Evolutionary conservation across 78 protist species (phyloP), one percentile per base, ranked within the genome.

Genomic region (Polysphondylium violaceum): DNA sequence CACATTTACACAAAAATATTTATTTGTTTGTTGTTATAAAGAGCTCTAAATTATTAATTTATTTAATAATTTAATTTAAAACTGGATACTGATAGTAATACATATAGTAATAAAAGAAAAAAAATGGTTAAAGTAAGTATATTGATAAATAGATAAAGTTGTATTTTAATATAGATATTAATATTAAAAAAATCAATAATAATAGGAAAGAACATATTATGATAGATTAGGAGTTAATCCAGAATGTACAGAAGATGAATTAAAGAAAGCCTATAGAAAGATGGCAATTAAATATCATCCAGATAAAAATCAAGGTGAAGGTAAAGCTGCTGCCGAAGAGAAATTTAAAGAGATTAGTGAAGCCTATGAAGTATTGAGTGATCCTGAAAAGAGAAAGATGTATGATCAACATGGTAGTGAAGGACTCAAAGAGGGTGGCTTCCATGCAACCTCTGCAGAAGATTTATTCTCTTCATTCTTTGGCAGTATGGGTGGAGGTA

Each of bases 201-300:
- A 29, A 2, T 38, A 83, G 91, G 91, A 83, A 83, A 69, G 27
- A 69, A 67, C 43, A 43, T 83, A 47, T 69, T 83, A 83, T 69
- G 79, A 83, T 17, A 83, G 91, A 83, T 41, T 83, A 19, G 91
- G 91, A 12, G 79, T 83, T 9, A 56, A 47, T 21, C 79, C 91
- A 11, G 74, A 65, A 33, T 40, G 79, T 58, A 40, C 91, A 36
- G 56, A 40, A 27, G 91, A 83, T 23, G 74, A 83, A 47, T 29
- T 83, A 43, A 83, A 83, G 63, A 83, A 83, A 83, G 91, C 91
- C 19, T 83, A 83, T 58, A 83, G 79, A 69, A 83, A 96, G 94
- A 60, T 96, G 76, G 99, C 99, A 14, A 72, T 97, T 27, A 95
- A 97, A 94, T 95, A 94, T 87, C 99, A 98, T 65, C 99, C 99